Base-by-base conservation (phyloP, 306 rosid species). In the Notholithocarpus densiflorus region DNA sequence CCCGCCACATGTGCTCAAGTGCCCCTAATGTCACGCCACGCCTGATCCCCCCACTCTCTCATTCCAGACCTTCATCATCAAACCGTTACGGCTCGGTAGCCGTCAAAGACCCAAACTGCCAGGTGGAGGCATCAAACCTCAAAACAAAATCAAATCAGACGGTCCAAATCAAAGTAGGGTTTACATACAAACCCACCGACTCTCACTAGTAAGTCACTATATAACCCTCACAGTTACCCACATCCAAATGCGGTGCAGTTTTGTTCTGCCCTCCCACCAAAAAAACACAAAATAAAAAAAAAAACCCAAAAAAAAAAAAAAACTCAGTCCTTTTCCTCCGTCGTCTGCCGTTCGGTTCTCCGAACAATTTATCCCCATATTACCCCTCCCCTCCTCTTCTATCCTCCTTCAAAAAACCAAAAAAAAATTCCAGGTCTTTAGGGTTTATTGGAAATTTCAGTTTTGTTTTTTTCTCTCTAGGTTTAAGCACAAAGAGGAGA, bases 251-350 rank as follows among this genome's bases (percentile, higher is more conserved):
- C 90, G 92, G 97, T 88, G 94, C 90, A 83, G 92, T 81, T 48
- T 60, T 60, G 64, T 73, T 81, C 97, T 92, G 93, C 97, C 94
- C 90, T 86, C 93, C 83, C 57, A 68, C 60, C 27, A 62, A 12
- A 77, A 75, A 65, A 78, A 74, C 55, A 37, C 27, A 62, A 12
- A 77, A 75, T 52, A 78, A 76, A 59, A 37, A 59, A 75, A 23
- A 73, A 77, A 83, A 83, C 69, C 23, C 71, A 15, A 37, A 57
- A 62, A 80, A 68, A 61, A 77, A 57, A 56, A 80, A 68, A 61
- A 69, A 60, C 68, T 70, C 65, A 61, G 52, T 48, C 23, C 34
- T 1, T 12, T 54, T 54, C 29, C 14, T 23, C 29, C 52, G 12
- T 32, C 56, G 56, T 59, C 71, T 68, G 6, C 17, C 80, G 79